These are phyloP conservation scores for Hippophae gyantsensis DNA, from an alignment of 306 rosid genomes.

Conservation along the genomic window DNA sequence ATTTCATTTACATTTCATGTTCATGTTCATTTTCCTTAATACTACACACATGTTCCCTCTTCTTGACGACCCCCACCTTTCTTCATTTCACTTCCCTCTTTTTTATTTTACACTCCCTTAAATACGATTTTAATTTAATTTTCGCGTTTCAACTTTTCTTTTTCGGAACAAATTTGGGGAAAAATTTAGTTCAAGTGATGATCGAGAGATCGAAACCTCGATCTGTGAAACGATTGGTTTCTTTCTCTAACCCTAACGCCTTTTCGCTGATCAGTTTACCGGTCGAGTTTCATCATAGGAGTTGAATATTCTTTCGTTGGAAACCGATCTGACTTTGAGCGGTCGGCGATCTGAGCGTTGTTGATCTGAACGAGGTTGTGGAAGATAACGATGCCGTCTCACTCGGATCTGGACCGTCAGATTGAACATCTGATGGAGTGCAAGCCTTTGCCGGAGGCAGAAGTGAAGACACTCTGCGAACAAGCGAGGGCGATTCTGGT, in stretches of 20 bases:
- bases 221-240: slow-evolving; percentile 38
- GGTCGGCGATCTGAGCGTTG: slow-evolving; percentile 12
- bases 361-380: slow-evolving; percentile 38
- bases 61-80: not conserved
- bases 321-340: slow-evolving; percentile 23
- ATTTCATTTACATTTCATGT: slow-evolving; percentile 33
- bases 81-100: slow-evolving; percentile 35
- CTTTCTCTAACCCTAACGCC: slow-evolving; percentile 20
- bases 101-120: slow-evolving; percentile 23
- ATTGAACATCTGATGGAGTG: slow-evolving; percentile 97
- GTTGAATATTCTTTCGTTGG: slow-evolving; percentile 6
- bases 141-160: not conserved
- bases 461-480: slow-evolving; percentile 85
- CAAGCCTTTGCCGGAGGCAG: slow-evolving; percentile 85
- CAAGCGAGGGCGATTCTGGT: slow-evolving; percentile 91
- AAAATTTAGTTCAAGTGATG: slow-evolving; percentile 25
- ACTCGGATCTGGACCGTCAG: slow-evolving; percentile 99
- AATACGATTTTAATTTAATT: slow-evolving; percentile 20
- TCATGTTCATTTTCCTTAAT: not conserved
- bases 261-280: slow-evolving; percentile 23
- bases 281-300: slow-evolving; percentile 23
- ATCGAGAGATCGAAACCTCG: slow-evolving; percentile 29
- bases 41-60: too few relatives aligned
- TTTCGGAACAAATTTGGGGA: slow-evolving; percentile 6
- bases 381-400: slow-evolving; percentile 70